Evolutionary conservation across 208 protist genomes (phyloP), one percentile per base, ranked within the genome.

Genomic region (Leishmania guyanensis): DNA sequence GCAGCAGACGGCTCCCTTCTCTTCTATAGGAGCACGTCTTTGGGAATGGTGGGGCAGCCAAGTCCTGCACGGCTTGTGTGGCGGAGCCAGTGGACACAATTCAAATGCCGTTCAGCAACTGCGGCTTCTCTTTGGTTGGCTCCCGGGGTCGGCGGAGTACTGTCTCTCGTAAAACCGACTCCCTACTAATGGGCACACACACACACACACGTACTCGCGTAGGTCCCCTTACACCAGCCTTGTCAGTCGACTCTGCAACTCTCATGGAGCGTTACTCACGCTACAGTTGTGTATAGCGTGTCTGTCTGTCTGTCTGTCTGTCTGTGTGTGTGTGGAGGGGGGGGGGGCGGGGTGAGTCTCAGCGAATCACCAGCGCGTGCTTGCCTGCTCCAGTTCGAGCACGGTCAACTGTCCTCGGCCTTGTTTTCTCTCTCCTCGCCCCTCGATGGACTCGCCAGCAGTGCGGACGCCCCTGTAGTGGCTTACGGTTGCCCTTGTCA

Each of bases 31-130:
- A 16, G 48, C 50, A 36, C 82, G 77, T 36, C 53, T 85, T 65
- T 70, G 46, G 51, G 77, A 78, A 22, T 85, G 82, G 82, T 85
- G 82, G 82, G n/a, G 29, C 22, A 78, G 62, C 29, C 82, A 85
- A 60, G 77, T 85, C 50, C 33, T 85, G 70, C 70, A 75, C 33
- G 82, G 66, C 5, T 33, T 85, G 70, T 80, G 82, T 58, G 82
- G 82, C 50, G 16, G 54, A 16, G 36, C 69, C 50, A 48, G 56
- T 46, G n/a, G 73, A 68, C 48, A 79, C 65, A 54, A 29, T 58
- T 9, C 48, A 80, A 39, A 43, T 43, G 77, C 76, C 5, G 51
- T 64, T 54, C 71, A 74, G 71, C 82, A 78, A 68, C 66, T 85
- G 48, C 82, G 60, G 14, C 26, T 50, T 48, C n/a, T 85, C 48